Conservation (phyloP, 176 grass and related monocot species). For the Oropetium thomaeum region DNA sequence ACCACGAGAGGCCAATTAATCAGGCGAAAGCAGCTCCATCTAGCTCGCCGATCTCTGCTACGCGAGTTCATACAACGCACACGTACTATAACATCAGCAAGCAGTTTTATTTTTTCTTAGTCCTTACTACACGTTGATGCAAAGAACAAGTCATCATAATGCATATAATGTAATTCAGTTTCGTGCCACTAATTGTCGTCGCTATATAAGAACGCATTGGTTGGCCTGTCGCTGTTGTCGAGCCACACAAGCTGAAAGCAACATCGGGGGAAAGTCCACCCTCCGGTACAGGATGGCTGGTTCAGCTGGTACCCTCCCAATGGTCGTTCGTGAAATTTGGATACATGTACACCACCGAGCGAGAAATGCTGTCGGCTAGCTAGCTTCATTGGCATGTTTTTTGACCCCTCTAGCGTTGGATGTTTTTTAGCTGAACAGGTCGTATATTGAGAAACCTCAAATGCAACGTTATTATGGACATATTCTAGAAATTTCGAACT, state of each 20-base stretch:
- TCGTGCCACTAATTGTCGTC: background rate
- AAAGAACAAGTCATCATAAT: constrained; percentile 15
- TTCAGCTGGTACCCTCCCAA: background rate
- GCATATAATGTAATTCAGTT: constrained; percentile 46
- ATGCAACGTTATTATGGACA: background rate
- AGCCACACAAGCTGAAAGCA: constrained; percentile 47
- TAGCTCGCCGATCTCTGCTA: background rate
- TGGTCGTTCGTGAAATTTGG: constrained; percentile 39
- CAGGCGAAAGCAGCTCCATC: too few relatives aligned
- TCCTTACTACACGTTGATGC: background rate
- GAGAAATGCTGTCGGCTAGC: constrained; percentile 51
- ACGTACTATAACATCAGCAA: too few relatives aligned
- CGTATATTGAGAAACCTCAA: background rate
- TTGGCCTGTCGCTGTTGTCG: constrained; percentile 44
- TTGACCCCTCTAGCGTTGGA: constrained; percentile 1
- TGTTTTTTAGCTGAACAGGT: background rate
- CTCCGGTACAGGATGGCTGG: constrained; percentile 29
- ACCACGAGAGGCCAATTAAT: constrained; percentile 26
- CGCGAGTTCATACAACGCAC: constrained; percentile 12
- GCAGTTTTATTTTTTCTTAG: background rate
- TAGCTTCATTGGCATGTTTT: background rate
- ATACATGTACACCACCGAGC: constrained; percentile 47
- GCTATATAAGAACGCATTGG: constrained; percentile 19
- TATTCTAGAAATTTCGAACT: too few relatives aligned
- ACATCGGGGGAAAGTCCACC: constrained; percentile 51